Evolutionary conservation across 176 grass and related monocot genomes (phyloP), one percentile per base, ranked within the genome.

Genomic region (Oryza officinalis): DNA sequence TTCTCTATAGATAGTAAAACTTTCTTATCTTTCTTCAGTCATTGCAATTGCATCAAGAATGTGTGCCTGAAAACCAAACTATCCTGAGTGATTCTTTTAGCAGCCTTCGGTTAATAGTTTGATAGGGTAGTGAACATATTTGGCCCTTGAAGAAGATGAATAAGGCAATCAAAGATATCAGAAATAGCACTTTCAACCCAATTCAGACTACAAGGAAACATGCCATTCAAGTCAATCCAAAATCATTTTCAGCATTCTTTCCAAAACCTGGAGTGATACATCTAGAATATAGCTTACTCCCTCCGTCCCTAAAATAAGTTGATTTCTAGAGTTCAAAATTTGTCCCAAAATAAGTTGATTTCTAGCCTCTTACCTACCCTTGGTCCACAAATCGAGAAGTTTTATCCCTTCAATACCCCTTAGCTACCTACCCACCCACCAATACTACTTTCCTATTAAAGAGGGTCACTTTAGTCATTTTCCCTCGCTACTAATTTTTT

Each of bases 171-270:
- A 6, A 76, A 76, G 15, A 23, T 75, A 52, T 75, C 46, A 75
- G 17, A 52, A 33, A 12, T 60, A 75, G 27, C 46, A 54, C 15
- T 59, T 76, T 60, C 28, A 76, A 76, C 50, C 14, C 30, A 57
- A 25, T 74, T 67, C 75, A 67, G 27, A 65, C 7, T 10, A 7
- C 6, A 70, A 79, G 38, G 1, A 63, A 14, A 35, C 22, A 35
- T 72, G 57, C 3, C 7, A 65, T 77, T 65, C 28, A 65, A 86
- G 37, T 80, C 9, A 80, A 54, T 52, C 9, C 37, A 73, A 68
- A 80, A 40, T 54, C 20, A 67, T 40, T 84, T 65, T 46, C 15
- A 72, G 52, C n/a, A 73, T 57, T 27, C 28, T 50, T 78, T 64
- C 49, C 22, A 72, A 38, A 64, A 38, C n/a, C 66, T 63, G 27